Percentiles rank a stretch among this genome's conserved stretches.
Evolutionary conservation across 306 rosid species (phyloP).

Genomic region (Canavalia gladiata): DNA sequence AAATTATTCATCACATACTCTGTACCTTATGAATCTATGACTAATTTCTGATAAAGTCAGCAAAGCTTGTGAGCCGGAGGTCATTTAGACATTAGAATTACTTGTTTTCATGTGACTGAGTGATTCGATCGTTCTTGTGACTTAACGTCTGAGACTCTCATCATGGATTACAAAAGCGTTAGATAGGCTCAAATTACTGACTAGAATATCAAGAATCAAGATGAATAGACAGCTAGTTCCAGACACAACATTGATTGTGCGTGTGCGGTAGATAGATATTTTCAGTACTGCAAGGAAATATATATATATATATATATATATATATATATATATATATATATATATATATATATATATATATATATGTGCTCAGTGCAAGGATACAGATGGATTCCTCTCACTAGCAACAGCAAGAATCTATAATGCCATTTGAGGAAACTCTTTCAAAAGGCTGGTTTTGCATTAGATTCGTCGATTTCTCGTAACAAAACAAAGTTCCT

Average conservation of each 20-base stretch:
- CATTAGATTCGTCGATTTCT: constrained; percentile 65
- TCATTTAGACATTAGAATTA: not conserved
- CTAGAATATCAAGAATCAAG: constrained; percentile 29
- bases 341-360: not conserved
- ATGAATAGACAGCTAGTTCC: constrained; percentile 23
- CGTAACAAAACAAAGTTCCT: constrained; percentile 63
- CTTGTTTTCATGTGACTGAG: constrained; percentile 21
- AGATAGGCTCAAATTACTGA: constrained; percentile 1
- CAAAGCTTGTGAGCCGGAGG: constrained; percentile 10
- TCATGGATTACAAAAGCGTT: not conserved
- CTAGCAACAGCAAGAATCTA: constrained; percentile 58
- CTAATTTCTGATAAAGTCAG: not conserved
- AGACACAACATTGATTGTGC: constrained; percentile 37
- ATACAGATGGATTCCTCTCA: constrained; percentile 57
- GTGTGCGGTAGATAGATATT: constrained; percentile 21
- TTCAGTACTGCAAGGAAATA: constrained; percentile 28
- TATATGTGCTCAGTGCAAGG: constrained; percentile 41
- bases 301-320: not conserved
- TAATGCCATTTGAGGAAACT: constrained; percentile 61
- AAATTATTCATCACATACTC: not conserved
- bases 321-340: not conserved
- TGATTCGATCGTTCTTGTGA: constrained; percentile 33
- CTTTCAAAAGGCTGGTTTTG: constrained; percentile 58
- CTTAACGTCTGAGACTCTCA: constrained; percentile 20
- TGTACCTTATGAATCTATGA: not conserved